These are phyloP conservation scores for Curvularia eragrostidis DNA, from an alignment of 2,329 filamentous ascomycete genomes.

Conservation along the genomic window DNA sequence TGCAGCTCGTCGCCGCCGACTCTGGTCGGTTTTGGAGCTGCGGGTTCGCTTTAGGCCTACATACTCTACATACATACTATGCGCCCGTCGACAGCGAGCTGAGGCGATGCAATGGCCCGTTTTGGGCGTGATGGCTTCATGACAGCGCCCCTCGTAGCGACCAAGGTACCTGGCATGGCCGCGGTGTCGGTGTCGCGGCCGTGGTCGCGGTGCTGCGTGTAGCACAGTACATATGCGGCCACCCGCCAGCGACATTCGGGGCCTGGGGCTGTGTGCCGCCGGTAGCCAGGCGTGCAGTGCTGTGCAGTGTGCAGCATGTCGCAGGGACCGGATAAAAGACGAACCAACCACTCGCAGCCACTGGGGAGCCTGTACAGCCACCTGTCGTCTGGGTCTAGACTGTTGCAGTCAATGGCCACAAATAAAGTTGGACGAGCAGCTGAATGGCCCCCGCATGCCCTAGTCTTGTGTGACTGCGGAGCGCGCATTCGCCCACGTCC, in stretches of 20 bases:
- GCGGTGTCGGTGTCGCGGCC: too few species aligned
- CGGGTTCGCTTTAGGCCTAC: constrained; percentile 53
- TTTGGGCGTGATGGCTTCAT: background rate
- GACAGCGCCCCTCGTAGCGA: background rate
- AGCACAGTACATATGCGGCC: too few species aligned
- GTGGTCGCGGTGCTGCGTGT: too few species aligned
- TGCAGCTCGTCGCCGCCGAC: constrained; percentile 46
- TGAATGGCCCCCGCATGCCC: constrained; percentile 29
- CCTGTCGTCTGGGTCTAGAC: constrained; percentile 16
- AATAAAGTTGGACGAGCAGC: constrained; percentile 21
- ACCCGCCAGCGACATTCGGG: constrained; percentile 8
- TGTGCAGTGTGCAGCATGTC: constrained; percentile 18
- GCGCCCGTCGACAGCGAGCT: background rate
- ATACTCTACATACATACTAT: constrained; percentile 19
- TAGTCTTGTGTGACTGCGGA: constrained; percentile 24
- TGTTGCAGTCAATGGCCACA: constrained; percentile 19
- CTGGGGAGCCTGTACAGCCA: constrained; percentile 8
- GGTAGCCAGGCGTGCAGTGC: constrained; percentile 15
- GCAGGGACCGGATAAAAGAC: constrained; percentile 24
- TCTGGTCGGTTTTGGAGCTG: constrained; percentile 45
- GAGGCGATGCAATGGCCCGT: background rate
- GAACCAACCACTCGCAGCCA: constrained; percentile 6
- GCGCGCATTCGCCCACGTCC: constrained; percentile 18
- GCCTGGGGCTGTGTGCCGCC: constrained; percentile 10
- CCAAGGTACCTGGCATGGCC: background rate